Evolutionary conservation across 2,329 filamentous ascomycete genomes (phyloP), one percentile per base, ranked within the genome.

Genomic region (Pyricularia sp.): DNA sequence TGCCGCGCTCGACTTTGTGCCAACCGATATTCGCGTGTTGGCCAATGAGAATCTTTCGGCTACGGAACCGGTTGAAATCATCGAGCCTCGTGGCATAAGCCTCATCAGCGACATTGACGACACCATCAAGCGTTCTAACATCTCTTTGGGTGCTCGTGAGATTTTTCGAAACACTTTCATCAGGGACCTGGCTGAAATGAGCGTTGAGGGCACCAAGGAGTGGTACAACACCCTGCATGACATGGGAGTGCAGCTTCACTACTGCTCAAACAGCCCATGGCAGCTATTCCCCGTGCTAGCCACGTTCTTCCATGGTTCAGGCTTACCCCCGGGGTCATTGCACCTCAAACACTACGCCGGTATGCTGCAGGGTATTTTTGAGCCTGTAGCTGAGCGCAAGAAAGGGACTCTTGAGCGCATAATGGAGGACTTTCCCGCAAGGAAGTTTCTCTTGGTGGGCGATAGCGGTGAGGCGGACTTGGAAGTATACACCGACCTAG

Each of bases 221-320:
- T 98, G 95, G 94, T 99, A 98, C 76, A 88, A 83, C 50, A 84
- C 84, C 25, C 84, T 99, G 79, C 85, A 91, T 58, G 83, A 88
- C 25, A 88, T 94, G 81, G 93, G 94, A 23, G 94, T 98, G 28
- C 88, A 89, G 73, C 86, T 99, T 68, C 96, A 99, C 77, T 99
- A 99, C 78, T 96, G 97, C 72, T 99, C 95, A n/a, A 99, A 99
- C 79, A 97, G 94, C 67, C 95, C 95, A 0, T 99, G 96, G 96
- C 96, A 99, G 77, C 85, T 99, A 7, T 99, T 92, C 74, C 95
- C 95, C 0, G 88, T 98, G 2, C 82, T 99, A 12, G 90, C 92
- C 5, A 92, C 87, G 68, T 99, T 91, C 77, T 97, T 98, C 77
- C 88, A 89, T 72, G 80, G 90, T 59, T 91, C 92, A 7, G 91